Base-by-base conservation (phyloP, 805 yeast species). In the Candida maesae region DNA sequence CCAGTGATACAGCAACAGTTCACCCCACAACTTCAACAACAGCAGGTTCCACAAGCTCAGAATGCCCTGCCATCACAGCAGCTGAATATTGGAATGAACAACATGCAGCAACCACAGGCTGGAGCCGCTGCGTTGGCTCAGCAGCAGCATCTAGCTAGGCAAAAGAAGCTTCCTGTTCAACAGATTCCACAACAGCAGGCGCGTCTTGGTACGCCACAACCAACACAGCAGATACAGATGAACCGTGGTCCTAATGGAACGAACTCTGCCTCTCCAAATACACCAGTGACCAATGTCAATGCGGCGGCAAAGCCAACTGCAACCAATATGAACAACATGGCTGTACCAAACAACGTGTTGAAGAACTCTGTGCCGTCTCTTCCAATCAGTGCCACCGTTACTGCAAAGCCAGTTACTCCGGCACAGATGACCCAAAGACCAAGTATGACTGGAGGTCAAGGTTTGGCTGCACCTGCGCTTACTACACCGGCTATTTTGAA, bases 381-480 rank as follows among this genome's bases (percentile, higher is more conserved):
- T 26, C 84, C 86, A 2, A 81, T 91, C 29, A 81, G 95, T 1
- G 74, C 74, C 33, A 78, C 75, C 15, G 68, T 93, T 38, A 73
- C 80, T 38, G 78, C 87, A 6, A 73, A 76, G 44, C 76, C 80
- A 5, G 81, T 87, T 8, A 70, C 71, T 10, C 80, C 96, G 0
- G 81, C 80, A 5, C 65, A 79, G 2, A 70, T 81, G 49, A 78
- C 79, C 46, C 79, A 81, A 23, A 73, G 96, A 45, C 95, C 99
- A 12, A 81, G 95, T 6, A 66, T 88, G 36, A 73, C 87, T 20
- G 93, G 89, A 29, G 97, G 97, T 10, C 76, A 79, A 41, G 93
- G 95, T 1, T 73, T 82, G 45, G 66, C 79, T 64, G 66, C 82
- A 42, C 70, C 95, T 51, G 72, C 84, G 20, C 63, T 90, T 41